Evolutionary conservation across 768 basidiomycete genomes (phyloP).

Genomic region (Rhodotorula sphaerocarpa): DNA sequence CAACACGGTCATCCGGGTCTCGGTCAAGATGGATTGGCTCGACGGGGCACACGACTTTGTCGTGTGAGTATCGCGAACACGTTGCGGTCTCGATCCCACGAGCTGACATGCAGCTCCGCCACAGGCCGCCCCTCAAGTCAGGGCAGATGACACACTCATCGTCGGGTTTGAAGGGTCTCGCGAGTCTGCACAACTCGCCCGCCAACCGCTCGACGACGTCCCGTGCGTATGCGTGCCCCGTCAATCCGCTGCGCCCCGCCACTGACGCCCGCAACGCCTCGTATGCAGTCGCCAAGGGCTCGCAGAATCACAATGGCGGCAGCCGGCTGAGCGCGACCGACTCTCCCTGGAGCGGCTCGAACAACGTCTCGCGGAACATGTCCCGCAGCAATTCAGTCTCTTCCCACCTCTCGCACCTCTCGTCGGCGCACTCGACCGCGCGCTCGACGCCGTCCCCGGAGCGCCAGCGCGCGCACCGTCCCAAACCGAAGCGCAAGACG

Average conservation of each 20-base stretch:
- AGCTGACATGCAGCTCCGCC: background rate
- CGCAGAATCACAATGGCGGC: no score
- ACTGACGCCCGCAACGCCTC: no score
- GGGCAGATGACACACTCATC: background rate
- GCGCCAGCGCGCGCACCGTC: background rate
- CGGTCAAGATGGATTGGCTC: slow-evolving; percentile 38
- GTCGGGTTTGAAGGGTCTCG: background rate
- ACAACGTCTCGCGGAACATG: background rate
- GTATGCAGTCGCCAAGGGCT: no score
- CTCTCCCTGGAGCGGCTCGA: background rate
- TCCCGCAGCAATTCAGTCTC: slow-evolving; percentile 16
- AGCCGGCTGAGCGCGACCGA: no score
- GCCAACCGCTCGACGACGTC: slow-evolving; percentile 16
- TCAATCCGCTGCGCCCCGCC: no score
- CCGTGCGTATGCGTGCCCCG: slow-evolving; percentile 8
- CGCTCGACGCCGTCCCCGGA: background rate
- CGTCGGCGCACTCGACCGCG: background rate
- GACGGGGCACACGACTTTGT: slow-evolving; percentile 31
- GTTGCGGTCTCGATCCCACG: background rate
- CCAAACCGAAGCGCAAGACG: background rate
- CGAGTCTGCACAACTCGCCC: slow-evolving; percentile 2
- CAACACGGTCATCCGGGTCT: slow-evolving; percentile 35
- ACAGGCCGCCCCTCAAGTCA: slow-evolving; percentile 18
- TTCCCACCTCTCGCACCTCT: background rate
- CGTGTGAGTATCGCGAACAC: slow-evolving; percentile 22